Base-by-base conservation (phyloP, 306 rosid species). In the Prunus dulcis region DNA sequence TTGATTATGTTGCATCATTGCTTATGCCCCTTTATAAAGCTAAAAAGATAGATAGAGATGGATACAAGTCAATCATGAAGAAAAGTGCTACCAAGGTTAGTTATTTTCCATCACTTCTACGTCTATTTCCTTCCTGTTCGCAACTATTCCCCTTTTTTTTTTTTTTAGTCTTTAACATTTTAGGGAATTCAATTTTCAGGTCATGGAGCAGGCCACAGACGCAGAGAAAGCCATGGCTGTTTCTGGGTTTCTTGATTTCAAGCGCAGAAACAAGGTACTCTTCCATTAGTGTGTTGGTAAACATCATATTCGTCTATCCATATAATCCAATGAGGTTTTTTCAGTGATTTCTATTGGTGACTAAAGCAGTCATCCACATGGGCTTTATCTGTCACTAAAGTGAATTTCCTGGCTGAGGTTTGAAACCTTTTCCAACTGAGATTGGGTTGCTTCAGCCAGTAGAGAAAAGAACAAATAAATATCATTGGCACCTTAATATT, bases 1-100 rank as follows among this genome's bases (percentile, higher is more conserved):
- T 91, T 52, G 99, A 93, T 88, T 96, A 96, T 88, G 99, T 96
- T 69, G 98, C 90, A 23, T 92, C 99, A 19, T 84, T 96, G 76
- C 97, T 96, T 64, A 91, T 96, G 98, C 99, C 99, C 69, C 97
- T 96, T 75, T 96, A 96, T 79, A 96, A 96, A 85, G 97, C 98
- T 78, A 89, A 91, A 86, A 92, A 96, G 79, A 90, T 96, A 61
- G 94, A 92, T 78, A 93, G 87, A 86, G 98, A 92, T 69, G 98
- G 96, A 34, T 96, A 96, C 88, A 96, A 96, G 93, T 91, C 96
- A 79, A 96, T 96, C 74, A 91, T 96, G 99, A 96, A 96, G 94
- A 96, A 93, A 90, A 91, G 96, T 83, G 97, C 97, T 66, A 93
- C 99, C 19, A 96, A 96, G 97, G 99, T 96, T 61, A 57, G 72